Evolutionary conservation across 352 stramenopile species (phyloP).

Genomic region (Pythium utonaiense): DNA sequence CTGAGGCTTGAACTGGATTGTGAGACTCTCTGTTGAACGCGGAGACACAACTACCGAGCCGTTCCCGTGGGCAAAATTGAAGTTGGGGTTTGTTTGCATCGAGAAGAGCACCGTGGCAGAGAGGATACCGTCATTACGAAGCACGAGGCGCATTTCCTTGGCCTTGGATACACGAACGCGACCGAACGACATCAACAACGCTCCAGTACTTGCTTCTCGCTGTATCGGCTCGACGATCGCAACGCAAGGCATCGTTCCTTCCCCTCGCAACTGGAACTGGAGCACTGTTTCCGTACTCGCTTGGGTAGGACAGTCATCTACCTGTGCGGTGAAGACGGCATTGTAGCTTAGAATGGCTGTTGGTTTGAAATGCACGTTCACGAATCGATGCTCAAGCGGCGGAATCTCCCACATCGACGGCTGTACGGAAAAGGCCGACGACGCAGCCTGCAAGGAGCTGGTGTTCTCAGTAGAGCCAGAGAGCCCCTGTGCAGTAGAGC

Average conservation of each 20-base stretch:
- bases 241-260: slow-evolving; percentile 92
- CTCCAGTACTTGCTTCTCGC: slow-evolving; percentile 49
- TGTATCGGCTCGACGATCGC: slow-evolving; percentile 80
- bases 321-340: slow-evolving; percentile 73
- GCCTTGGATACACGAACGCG: slow-evolving; percentile 70
- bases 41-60: slow-evolving; percentile 74
- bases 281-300: slow-evolving; percentile 42
- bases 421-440: slow-evolving; percentile 82
- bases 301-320: slow-evolving; percentile 68
- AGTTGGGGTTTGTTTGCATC: slow-evolving; percentile 71
- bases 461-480: neutral
- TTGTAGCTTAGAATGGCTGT: slow-evolving; percentile 82
- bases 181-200: slow-evolving; percentile 79
- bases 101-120: slow-evolving; percentile 89
- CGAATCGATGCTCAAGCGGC: slow-evolving; percentile 92
- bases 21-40: slow-evolving; percentile 51
- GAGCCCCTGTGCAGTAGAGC: neutral
- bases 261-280: slow-evolving; percentile 87
- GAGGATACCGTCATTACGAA: slow-evolving; percentile 93
- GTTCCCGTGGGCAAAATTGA: slow-evolving; percentile 67
- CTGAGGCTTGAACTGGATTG: slow-evolving; percentile 81
- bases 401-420: slow-evolving; percentile 91
- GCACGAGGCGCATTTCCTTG: slow-evolving; percentile 53
- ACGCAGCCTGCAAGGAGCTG: neutral
- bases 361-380: slow-evolving; percentile 93